Evolutionary conservation across 306 rosid genomes (phyloP).

Genomic region (Dryas octopetala): DNA sequence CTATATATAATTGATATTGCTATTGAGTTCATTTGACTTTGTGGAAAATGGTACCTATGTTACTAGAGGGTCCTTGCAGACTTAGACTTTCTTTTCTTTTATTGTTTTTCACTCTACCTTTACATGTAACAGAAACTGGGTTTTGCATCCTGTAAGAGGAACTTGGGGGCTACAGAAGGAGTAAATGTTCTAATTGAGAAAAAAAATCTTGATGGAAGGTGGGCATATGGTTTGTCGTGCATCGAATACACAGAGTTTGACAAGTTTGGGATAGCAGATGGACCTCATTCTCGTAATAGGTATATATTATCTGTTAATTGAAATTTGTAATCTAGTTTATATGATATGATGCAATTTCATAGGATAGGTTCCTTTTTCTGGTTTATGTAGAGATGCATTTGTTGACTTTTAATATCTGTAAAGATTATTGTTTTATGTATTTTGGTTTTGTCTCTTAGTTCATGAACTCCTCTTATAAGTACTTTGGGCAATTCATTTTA

Average conservation of each 20-base stretch:
- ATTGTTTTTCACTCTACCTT: constrained; percentile 13
- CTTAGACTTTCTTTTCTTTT: background rate
- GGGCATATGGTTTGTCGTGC: constrained; percentile 91
- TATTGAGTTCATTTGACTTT: background rate
- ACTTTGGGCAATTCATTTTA: background rate
- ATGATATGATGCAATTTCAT: background rate
- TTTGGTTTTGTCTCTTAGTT: background rate
- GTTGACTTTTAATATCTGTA: background rate
- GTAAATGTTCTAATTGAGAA: constrained; percentile 84
- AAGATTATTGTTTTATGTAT: background rate
- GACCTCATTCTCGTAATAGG: constrained; percentile 53
- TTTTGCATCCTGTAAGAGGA: constrained; percentile 87
- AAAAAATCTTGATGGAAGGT: constrained; percentile 69
- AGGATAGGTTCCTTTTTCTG: background rate
- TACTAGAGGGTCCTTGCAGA: background rate
- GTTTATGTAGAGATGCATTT: background rate
- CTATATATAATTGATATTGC: background rate
- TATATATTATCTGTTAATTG: constrained; percentile 31
- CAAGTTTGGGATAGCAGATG: constrained; percentile 66
- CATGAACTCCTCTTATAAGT: background rate
- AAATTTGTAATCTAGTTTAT: constrained; percentile 9
- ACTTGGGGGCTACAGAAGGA: constrained; percentile 89
- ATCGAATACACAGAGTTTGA: constrained; percentile 93
- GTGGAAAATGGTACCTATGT: background rate
- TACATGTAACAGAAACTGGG: constrained; percentile 72